Evolutionary conservation across 176 grass and related monocot genomes (phyloP), one percentile per base, ranked within the genome.

Genomic region (Aegilops speltoides): DNA sequence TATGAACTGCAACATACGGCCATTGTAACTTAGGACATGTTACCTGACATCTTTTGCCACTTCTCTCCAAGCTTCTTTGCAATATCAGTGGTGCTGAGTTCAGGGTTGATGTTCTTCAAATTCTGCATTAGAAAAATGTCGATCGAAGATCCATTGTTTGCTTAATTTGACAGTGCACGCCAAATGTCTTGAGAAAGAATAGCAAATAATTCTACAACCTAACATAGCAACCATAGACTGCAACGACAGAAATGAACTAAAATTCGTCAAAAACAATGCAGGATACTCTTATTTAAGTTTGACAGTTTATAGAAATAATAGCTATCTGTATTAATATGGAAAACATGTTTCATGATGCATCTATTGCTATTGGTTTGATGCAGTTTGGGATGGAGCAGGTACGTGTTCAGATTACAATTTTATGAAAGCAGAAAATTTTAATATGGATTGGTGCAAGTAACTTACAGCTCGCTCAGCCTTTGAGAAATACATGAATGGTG

Each of bases 401-500:
- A 79, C 37, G 59, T 64, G 52, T 17, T 16, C 15, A 66, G 13
- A 17, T 24, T 66, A 25, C 1, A 17, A 0, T 69, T 71, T 63
- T 52, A 73, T 10, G 7, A 61, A 16, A 45, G 15, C 50, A 80
- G 73, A 76, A 52, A 52, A 31, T 22, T 70, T 46, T 40, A 68
- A 64, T 75, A 64, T 46, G 59, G n/a, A 52, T 43, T 40, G 15
- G 22, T 73, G 25, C 23, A 88, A 33, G 28, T 63, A 73, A 88
- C 92, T 93, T 92, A 88, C 96, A 60, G 85, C 88, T 96, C 96
- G 86, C 87, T 98, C 96, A 29, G 93, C 88, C 90, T 94, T 98
- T 75, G 93, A 96, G 75, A 96, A 98, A 79, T 96, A 98, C 96
- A 95, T 95, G 37, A 95, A 93, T 16, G 85, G 91, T 70, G 81